Evolutionary conservation across 129 eudicot genomes (phyloP).

Genomic region (Flaveria ramosissima): DNA sequence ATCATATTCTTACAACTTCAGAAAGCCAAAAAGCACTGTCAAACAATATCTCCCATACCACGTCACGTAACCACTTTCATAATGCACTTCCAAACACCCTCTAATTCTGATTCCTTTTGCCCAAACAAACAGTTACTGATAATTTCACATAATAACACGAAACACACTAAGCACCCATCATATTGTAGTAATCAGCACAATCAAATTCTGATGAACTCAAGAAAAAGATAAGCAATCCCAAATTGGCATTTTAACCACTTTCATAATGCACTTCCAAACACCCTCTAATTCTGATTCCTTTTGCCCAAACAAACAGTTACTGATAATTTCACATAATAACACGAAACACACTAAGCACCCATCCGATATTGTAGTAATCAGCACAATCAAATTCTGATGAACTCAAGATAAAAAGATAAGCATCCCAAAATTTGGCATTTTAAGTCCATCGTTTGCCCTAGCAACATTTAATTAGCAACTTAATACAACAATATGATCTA

Average conservation of each 20-base stretch:
- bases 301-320: constrained; percentile 24
- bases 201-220: not conserved
- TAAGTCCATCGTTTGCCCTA: constrained; percentile 24
- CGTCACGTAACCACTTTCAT: no score
- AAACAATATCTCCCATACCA: not conserved
- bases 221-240: not conserved
- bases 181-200: not conserved
- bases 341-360: not conserved
- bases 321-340: not conserved
- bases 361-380: not conserved
- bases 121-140: constrained; percentile 16
- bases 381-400: not conserved
- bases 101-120: constrained; percentile 2
- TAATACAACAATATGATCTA: not conserved
- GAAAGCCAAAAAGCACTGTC: not conserved
- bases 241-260: constrained; percentile 1
- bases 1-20: not conserved
- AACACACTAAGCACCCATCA: not conserved
- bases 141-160: not conserved
- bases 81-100: not conserved
- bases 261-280: not conserved
- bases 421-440: not conserved
- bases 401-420: not conserved
- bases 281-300: not conserved
- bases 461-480: not conserved